Evolutionary conservation across 1,284 basidiomycete species (phyloP), one percentile per base, ranked within the genome.

Genomic region (Cutaneotrichosporon dermatis): DNA sequence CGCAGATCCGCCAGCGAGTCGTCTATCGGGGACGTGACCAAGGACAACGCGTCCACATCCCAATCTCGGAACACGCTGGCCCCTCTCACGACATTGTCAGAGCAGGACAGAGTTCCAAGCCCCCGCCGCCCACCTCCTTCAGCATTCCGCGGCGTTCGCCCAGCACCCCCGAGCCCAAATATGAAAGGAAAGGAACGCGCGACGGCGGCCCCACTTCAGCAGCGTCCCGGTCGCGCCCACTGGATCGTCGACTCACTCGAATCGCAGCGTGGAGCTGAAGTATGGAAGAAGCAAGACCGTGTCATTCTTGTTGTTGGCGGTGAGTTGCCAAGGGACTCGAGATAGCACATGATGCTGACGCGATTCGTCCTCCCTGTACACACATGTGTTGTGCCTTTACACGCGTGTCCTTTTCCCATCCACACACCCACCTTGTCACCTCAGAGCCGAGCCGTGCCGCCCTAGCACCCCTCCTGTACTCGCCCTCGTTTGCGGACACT

Each of bases 301-400:
- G 67, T 72, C 7, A 61, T 75, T 4, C 55, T 75, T 6, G 60
- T 72, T 15, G 60, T 75, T 35, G 73, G 73, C 40, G 58, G 73
- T 75, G 55, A 65, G 54, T 55, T 11, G 25, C 33, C 7, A 7
- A 15, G 33, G 35, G 6, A 5, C 11, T 8, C 10, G 2, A 13
- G 41, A 25, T 43, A 15, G 25, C 40, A 41, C 25, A 25, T 25
- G 25, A 25, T 25, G 25, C 34, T 54, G 41, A 36, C 37, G 40
- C 40, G 33, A 52, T 34, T 25, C 25, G 25, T 25, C 25, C 25
- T 25, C 25, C 25, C 3, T 25, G 25, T 25, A 25, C 25, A 25
- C 25, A 25, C 25, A 25, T 25, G 25, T 25, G 25, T 25, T 25
- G 25, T 25, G 25, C 25, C 25, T 25, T 25, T 25, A 25, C 25